These are phyloP conservation scores for Cercospora berteroae DNA, from an alignment of 2,329 filamentous ascomycete species.

Conservation along the genomic window DNA sequence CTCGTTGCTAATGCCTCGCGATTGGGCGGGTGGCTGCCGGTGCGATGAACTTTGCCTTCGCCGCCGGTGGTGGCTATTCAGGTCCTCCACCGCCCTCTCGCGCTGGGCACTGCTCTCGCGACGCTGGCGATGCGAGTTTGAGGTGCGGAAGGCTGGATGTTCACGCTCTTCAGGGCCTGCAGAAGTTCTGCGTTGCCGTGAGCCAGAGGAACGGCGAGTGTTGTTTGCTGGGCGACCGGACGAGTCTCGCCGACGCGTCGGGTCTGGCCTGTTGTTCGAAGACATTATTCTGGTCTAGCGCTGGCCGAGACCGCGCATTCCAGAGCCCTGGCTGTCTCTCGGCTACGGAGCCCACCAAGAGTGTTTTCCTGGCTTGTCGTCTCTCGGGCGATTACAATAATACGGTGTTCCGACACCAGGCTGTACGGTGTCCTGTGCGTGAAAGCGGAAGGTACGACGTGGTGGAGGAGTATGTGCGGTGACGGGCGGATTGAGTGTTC, in stretches of 20 bases:
- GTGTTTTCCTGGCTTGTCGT: not conserved
- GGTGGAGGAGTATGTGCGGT: not conserved
- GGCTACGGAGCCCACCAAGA: not conserved
- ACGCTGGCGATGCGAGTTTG: conserved; percentile 26
- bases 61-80: conserved; percentile 22
- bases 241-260: conserved; percentile 16
- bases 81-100: conserved; percentile 19
- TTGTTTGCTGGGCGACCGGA: conserved; percentile 13
- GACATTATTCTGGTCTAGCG: conserved; percentile 21
- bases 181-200: conserved; percentile 62
- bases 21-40: conserved; percentile 1
- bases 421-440: not conserved
- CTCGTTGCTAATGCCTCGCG: conserved; percentile 20
- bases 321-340: conserved; percentile 12
- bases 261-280: conserved; percentile 22
- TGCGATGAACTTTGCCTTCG: conserved; percentile 30
- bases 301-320: conserved; percentile 12
- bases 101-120: conserved; percentile 25
- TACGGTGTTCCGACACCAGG: not conserved
- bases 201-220: conserved; percentile 49
- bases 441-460: not conserved
- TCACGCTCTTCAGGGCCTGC: conserved; percentile 51
- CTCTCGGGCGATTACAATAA: not conserved
- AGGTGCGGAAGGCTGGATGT: conserved; percentile 53
- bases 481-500: not conserved